A percentile compares a stretch with the other conserved stretches of the same genome.
These are phyloP conservation scores for Artemisia annua DNA, from an alignment of 129 eudicot species.

Conservation along the genomic window DNA sequence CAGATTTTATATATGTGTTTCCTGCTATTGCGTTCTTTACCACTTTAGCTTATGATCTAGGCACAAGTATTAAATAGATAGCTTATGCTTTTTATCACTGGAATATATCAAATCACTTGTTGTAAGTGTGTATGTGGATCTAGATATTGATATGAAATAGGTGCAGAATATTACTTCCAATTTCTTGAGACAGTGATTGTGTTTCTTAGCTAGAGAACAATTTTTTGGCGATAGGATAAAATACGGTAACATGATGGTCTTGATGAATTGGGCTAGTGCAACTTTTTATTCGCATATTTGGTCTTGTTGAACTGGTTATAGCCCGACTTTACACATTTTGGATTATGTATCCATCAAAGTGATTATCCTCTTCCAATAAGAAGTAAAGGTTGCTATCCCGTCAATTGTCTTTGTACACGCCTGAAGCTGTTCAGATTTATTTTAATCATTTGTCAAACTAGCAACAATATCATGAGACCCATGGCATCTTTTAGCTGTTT, in stretches of 20 bases:
- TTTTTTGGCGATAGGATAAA: background rate
- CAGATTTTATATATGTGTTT: conserved; percentile 8
- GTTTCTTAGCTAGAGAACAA: background rate
- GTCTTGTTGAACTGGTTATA: too few relatives aligned
- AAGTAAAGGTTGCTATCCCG: too few relatives aligned
- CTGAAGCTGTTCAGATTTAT: background rate
- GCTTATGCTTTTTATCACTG: background rate
- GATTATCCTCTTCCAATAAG: too few relatives aligned
- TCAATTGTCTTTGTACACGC: too few relatives aligned
- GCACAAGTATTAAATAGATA: background rate
- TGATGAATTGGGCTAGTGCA: background rate
- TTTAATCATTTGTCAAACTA: background rate
- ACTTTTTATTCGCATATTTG: background rate
- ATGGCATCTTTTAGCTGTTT: background rate
- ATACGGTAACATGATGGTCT: background rate
- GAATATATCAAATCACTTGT: too few relatives aligned
- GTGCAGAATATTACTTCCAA: conserved; percentile 4
- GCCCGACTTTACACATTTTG: too few relatives aligned
- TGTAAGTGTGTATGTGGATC: conserved; percentile 6
- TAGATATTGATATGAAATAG: background rate
- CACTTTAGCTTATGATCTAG: background rate
- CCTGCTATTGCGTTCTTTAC: background rate
- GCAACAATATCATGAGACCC: conserved; percentile 1
- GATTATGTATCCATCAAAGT: too few relatives aligned
- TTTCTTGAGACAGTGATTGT: background rate